Conservation (phyloP, 495 filamentous ascomycete species). For the Penicillium herquei region DNA sequence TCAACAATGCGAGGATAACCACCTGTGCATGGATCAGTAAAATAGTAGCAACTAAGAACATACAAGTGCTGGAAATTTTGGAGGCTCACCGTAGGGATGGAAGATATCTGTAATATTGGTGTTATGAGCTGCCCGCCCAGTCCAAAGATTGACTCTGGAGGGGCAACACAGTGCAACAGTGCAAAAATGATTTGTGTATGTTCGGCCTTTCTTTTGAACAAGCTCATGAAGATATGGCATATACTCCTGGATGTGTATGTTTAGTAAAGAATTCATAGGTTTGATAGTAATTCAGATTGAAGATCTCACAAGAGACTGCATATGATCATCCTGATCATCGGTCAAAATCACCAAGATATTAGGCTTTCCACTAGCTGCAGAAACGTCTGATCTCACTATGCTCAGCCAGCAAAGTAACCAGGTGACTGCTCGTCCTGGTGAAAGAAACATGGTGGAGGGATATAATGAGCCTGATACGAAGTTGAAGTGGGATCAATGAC, state of each 20-base stretch:
- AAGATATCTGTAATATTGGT: slow-evolving; percentile 67
- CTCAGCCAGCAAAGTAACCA: no score
- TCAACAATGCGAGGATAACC: slow-evolving; percentile 64
- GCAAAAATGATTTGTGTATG: slow-evolving; percentile 54
- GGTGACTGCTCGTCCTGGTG: no score
- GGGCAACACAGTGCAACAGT: slow-evolving; percentile 61
- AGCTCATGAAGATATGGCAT: slow-evolving; percentile 26
- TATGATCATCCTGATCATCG: slow-evolving; percentile 60
- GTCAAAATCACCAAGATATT: slow-evolving; percentile 64
- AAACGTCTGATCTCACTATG: no score
- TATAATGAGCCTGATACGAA: no score
- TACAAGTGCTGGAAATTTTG: no score
- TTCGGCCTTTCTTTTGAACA: slow-evolving; percentile 49
- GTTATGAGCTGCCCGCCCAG: slow-evolving; percentile 63
- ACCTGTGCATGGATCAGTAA: no score
- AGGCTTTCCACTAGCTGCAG: no score
- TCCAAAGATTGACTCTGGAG: slow-evolving; percentile 57
- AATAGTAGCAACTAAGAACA: no score
- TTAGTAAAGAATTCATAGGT: slow-evolving; percentile 33
- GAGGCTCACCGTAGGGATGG: slow-evolving; percentile 57
- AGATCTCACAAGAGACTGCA: no score
- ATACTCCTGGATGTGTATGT: not conserved
- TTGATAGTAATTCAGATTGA: slow-evolving; percentile 57
- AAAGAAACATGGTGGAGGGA: no score
- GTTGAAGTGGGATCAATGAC: no score